Evolutionary conservation across 2,329 filamentous ascomycete genomes (phyloP).

Genomic region (Harringtonia lauricola): DNA sequence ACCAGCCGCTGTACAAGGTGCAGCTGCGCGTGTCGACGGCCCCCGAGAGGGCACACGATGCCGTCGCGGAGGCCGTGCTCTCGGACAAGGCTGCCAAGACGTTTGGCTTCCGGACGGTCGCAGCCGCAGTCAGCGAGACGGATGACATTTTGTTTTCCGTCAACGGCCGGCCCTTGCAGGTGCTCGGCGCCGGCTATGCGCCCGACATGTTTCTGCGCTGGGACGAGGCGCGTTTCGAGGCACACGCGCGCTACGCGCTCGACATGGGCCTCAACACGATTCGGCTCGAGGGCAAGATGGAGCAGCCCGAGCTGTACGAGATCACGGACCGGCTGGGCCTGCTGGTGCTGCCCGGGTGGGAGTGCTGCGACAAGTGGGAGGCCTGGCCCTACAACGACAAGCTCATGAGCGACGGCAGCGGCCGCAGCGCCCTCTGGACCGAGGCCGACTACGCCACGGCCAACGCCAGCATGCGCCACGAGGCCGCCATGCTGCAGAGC

Average conservation of each 20-base stretch:
- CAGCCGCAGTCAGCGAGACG: constrained; percentile 34
- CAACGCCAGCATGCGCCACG: constrained; percentile 44
- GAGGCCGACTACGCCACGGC: constrained; percentile 44
- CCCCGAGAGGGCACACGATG: no score
- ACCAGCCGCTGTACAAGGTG: constrained; percentile 25
- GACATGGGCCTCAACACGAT: constrained; percentile 54
- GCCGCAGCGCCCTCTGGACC: constrained; percentile 30
- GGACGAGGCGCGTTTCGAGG: constrained; percentile 31
- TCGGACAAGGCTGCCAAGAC: constrained; percentile 20
- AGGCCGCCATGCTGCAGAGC: constrained; percentile 46
- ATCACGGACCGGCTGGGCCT: constrained; percentile 47
- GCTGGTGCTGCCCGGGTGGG: constrained; percentile 53
- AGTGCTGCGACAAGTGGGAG: constrained; percentile 60
- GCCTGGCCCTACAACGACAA: constrained; percentile 51
- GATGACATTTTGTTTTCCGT: constrained; percentile 45
- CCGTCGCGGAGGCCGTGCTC: neutral
- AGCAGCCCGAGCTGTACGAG: constrained; percentile 49
- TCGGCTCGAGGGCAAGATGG: constrained; percentile 53
- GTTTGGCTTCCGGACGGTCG: constrained; percentile 46
- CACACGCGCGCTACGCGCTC: constrained; percentile 40
- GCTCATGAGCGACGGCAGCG: no score
- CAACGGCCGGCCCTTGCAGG: constrained; percentile 47
- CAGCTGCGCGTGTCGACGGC: constrained; percentile 17
- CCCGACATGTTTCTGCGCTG: constrained; percentile 53
- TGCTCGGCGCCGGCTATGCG: constrained; percentile 48